A percentile compares a stretch with the other conserved stretches of the same genome.
These are phyloP conservation scores for Saprolegnia diclina DNA, from an alignment of 352 stramenopile genomes.

Conservation along the genomic window DNA sequence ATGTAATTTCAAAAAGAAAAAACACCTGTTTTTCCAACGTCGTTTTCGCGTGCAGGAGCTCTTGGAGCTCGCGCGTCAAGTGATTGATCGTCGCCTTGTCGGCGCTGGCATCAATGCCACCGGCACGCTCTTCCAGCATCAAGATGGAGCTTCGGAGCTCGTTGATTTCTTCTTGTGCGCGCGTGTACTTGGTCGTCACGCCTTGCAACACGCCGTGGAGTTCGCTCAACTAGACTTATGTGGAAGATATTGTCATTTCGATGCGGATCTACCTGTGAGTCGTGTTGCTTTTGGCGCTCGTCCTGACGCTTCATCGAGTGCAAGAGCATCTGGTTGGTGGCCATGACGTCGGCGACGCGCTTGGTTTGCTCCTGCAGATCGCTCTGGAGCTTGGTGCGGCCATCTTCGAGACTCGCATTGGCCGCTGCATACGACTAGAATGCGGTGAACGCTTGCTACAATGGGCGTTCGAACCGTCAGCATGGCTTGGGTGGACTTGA, in stretches of 20 bases:
- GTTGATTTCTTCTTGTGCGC: constrained; percentile 61
- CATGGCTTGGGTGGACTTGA: constrained; percentile 50
- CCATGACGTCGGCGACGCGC: constrained; percentile 34
- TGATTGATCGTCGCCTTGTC: constrained; percentile 62
- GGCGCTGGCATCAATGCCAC: constrained; percentile 53
- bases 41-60: constrained; percentile 29
- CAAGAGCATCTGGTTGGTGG: constrained; percentile 49
- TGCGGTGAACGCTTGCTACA: constrained; percentile 28
- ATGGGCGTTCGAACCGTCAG: constrained; percentile 43
- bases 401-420: constrained; percentile 31
- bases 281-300: constrained; percentile 36
- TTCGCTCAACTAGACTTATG: constrained; percentile 43
- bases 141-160: constrained; percentile 67
- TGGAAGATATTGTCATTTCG: constrained; percentile 39
- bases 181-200: constrained; percentile 55
- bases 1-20: too few relatives aligned
- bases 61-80: constrained; percentile 52
- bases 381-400: constrained; percentile 32
- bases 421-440: constrained; percentile 32
- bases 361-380: background rate
- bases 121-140: constrained; percentile 59
- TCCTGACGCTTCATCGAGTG: constrained; percentile 69
- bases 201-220: constrained; percentile 37
- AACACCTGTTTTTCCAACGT: background rate
- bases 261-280: background rate